Evolutionary conservation across 208 protist species (phyloP).

Genomic region (Leishmania amazonensis): DNA sequence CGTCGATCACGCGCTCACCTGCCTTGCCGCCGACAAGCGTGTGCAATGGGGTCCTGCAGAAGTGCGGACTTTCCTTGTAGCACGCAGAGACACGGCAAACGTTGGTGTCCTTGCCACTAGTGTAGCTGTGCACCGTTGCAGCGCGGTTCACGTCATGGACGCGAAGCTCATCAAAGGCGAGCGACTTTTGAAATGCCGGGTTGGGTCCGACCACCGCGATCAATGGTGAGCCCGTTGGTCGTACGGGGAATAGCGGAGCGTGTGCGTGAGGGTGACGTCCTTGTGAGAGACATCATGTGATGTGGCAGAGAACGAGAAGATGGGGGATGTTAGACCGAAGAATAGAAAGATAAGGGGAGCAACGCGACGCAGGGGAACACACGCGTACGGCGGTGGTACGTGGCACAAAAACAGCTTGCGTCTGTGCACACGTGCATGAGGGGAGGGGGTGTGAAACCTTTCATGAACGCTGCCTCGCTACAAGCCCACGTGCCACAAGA

Average conservation of each 20-base stretch:
- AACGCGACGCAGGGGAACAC: not conserved
- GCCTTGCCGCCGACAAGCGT: conserved; percentile 36
- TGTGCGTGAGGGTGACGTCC: not conserved
- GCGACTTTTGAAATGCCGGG: conserved; percentile 41
- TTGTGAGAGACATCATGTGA: not conserved
- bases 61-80: conserved; percentile 19
- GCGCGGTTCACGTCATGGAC: conserved; percentile 41
- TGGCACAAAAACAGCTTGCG: not conserved
- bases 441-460: not conserved
- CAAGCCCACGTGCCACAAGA: not conserved
- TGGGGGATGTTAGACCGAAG: not conserved
- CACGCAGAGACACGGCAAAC: conserved; percentile 37
- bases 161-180: conserved; percentile 31
- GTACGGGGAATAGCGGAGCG: not conserved
- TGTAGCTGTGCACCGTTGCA: conserved; percentile 19
- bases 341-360: not conserved
- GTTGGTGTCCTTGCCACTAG: conserved; percentile 47
- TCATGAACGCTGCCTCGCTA: not conserved
- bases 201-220: conserved; percentile 41
- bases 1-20: conserved; percentile 23
- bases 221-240: not conserved
- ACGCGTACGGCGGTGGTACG: not conserved
- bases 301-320: not conserved
- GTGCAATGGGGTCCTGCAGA: conserved; percentile 20
- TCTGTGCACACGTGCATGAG: not conserved